Evolutionary conservation across 2,329 filamentous ascomycete species (phyloP), one percentile per base, ranked within the genome.

Genomic region (Uncinocarpus reesii): DNA sequence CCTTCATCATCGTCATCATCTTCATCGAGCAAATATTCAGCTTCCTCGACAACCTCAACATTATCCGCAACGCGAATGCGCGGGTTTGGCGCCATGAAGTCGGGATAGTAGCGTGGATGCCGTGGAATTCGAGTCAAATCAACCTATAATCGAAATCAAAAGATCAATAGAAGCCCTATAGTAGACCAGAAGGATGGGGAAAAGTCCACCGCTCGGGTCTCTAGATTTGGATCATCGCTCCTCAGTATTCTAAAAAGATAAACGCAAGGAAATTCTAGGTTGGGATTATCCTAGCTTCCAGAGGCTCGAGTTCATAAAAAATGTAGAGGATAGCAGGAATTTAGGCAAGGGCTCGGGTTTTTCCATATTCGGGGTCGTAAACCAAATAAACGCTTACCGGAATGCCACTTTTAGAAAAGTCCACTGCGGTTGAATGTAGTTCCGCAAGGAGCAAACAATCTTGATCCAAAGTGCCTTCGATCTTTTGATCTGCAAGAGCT

Each of bases 351-450:
- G n/a, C n/a, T n/a, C n/a, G n/a, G n/a, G n/a, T n/a, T n/a, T n/a
- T n/a, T n/a, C n/a, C n/a, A n/a, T n/a, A n/a, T n/a, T n/a, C n/a
- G n/a, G n/a, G n/a, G n/a, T n/a, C n/a, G n/a, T n/a, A n/a, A n/a
- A n/a, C n/a, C n/a, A n/a, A n/a, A 21, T 4, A 23, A 15, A n/a
- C 37, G 51, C 56, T 28, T 52, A 75, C 71, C 4, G 71, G 65
- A 24, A 82, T 77, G 0, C 86, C 85, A 0, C 82, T 84, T 63
- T 87, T 86, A 2, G 82, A 84, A 56, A 84, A 87, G 60, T 87
- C 83, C 0, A 87, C 83, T 0, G 81, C 83, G 0, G 74, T 80
- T 0, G 83, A 87, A 54, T 84, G 79, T 58, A 87, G 64, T 52
- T 71, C 70, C 0, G 83, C 81, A 13, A 86, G 68, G 1, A 57